Percentiles rank a stretch among this genome's conserved stretches.
These are phyloP conservation scores for Rhynchosporium agropyri DNA, from an alignment of 2,329 filamentous ascomycete species.

Conservation along the genomic window DNA sequence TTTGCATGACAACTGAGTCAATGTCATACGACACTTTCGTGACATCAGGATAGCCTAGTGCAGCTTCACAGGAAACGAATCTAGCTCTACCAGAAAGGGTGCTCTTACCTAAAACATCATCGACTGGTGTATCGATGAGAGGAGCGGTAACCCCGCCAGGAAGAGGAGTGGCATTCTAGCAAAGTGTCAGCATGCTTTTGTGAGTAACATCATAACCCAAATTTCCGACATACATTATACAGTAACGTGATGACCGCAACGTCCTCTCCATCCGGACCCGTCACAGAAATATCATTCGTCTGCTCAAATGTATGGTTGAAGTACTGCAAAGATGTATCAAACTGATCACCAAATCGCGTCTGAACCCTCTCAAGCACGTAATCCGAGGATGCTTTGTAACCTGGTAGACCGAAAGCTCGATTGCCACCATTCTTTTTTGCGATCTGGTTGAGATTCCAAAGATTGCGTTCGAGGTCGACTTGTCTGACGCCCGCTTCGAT, in stretches of 20 bases:
- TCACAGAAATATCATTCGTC: conserved; percentile 11
- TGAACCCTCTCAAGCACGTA: conserved; percentile 14
- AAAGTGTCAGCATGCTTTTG: too few relatives aligned
- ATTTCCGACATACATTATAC: not conserved
- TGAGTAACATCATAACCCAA: too few relatives aligned
- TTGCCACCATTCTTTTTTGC: conserved; percentile 14
- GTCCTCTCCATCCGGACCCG: conserved; percentile 11
- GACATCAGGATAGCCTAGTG: too few relatives aligned
- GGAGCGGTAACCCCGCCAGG: conserved; percentile 13
- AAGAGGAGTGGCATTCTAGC: not conserved
- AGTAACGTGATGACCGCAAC: conserved; percentile 5
- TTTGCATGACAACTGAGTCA: too few relatives aligned
- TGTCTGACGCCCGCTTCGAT: conserved; percentile 7
- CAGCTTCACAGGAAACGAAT: too few relatives aligned
- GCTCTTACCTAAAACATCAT: conserved; percentile 6
- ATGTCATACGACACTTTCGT: too few relatives aligned
- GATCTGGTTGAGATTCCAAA: conserved; percentile 13
- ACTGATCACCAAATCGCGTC: conserved; percentile 5
- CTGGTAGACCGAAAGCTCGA: conserved; percentile 14
- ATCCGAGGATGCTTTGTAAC: conserved; percentile 14
- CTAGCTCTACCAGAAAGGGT: too few relatives aligned
- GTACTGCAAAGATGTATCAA: conserved; percentile 8
- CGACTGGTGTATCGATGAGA: conserved; percentile 5
- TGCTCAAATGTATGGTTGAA: conserved; percentile 16
- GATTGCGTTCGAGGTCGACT: conserved; percentile 12